phyloP scores from a whole-genome alignment of 2,329 filamentous ascomycete species.

The Karstenula rhodostoma region DNA sequence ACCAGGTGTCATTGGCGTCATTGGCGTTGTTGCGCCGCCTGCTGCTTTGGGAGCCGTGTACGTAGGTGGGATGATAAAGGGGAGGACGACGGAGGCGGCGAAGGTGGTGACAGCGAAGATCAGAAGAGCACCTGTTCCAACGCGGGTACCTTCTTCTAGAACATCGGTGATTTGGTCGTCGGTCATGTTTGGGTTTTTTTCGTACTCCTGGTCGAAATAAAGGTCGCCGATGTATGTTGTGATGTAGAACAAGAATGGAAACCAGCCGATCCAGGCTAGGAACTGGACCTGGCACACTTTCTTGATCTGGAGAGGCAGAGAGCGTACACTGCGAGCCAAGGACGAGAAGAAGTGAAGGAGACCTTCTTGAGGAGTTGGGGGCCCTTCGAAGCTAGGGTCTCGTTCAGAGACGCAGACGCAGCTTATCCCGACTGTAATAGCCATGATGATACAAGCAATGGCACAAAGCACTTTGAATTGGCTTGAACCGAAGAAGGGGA shows the following conservation, averaged over 20 bases:
- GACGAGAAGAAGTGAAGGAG: slow-evolving; percentile 80
- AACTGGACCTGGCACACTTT: slow-evolving; percentile 72
- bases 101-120: slow-evolving; percentile 89
- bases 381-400: slow-evolving; percentile 77
- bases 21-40: slow-evolving; percentile 50
- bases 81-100: slow-evolving; percentile 80
- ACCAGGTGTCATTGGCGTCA: slow-evolving; percentile 48
- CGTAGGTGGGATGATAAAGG: slow-evolving; percentile 83
- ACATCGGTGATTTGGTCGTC: slow-evolving; percentile 77
- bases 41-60: slow-evolving; percentile 62
- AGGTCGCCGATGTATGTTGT: slow-evolving; percentile 94
- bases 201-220: slow-evolving; percentile 83
- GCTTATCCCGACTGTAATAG: slow-evolving; percentile 74
- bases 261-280: slow-evolving; percentile 94
- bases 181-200: slow-evolving; percentile 78
- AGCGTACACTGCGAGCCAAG: slow-evolving; percentile 77
- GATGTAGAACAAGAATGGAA: slow-evolving; percentile 93
- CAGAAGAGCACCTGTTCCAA: slow-evolving; percentile 88
- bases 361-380: slow-evolving; percentile 67
- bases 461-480: slow-evolving; percentile 94
- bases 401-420: slow-evolving; percentile 76
- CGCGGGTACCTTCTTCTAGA: slow-evolving; percentile 84
- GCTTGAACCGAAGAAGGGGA: slow-evolving; percentile 83
- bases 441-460: slow-evolving; percentile 79
- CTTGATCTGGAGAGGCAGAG: slow-evolving; percentile 81